Evolutionary conservation across 78 protist species (phyloP).

Genomic region (Dictyostelium purpureum): DNA sequence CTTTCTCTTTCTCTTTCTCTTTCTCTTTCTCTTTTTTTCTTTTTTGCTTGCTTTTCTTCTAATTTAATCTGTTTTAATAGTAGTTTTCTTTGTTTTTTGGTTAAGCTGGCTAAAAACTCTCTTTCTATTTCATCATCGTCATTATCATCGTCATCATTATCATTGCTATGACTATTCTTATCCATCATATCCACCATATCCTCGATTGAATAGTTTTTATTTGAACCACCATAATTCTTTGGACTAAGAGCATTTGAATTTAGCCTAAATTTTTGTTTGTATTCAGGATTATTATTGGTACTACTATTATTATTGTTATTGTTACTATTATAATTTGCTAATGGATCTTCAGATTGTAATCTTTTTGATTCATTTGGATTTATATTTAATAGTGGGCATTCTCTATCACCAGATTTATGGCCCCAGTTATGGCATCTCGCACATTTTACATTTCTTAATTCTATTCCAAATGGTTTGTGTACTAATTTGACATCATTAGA

Average conservation of each 20-base stretch:
- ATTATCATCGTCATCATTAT: neutral
- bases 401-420: constrained; percentile 77
- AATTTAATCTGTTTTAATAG: constrained; percentile 54
- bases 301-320: neutral
- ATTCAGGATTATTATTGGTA: neutral
- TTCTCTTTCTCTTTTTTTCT: constrained; percentile 2
- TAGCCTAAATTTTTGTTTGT: neutral
- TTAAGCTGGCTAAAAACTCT: constrained; percentile 53
- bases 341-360: constrained; percentile 55
- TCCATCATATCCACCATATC: neutral
- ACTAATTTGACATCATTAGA: constrained; percentile 21
- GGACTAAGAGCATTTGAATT: constrained; percentile 16
- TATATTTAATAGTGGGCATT: constrained; percentile 41
- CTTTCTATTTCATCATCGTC: constrained; percentile 63
- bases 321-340: neutral
- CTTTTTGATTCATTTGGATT: constrained; percentile 33
- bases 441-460: constrained; percentile 75
- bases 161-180: neutral
- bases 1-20: too few relatives aligned
- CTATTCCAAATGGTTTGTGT: constrained; percentile 76
- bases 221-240: constrained; percentile 10
- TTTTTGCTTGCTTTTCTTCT: constrained; percentile 52
- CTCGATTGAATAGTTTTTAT: neutral
- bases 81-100: constrained; percentile 59
- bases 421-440: constrained; percentile 74